These are phyloP conservation scores for Calocera viscosa DNA, from an alignment of 768 basidiomycete genomes.

Conservation along the genomic window DNA sequence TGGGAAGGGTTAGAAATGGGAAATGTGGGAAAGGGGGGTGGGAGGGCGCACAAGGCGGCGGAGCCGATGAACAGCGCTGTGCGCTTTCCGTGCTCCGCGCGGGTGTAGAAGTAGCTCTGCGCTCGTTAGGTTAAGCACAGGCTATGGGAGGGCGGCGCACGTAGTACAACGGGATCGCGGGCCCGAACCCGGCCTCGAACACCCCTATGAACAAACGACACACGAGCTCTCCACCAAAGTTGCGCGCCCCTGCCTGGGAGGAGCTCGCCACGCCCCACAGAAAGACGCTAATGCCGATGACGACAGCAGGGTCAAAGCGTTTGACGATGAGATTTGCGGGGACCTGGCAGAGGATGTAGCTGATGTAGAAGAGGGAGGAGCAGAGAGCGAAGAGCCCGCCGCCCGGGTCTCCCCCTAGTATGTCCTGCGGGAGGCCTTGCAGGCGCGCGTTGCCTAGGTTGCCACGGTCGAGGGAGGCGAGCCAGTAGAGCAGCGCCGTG, in stretches of 20 bases:
- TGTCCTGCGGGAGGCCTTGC: conserved; percentile 25
- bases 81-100: conserved; percentile 29
- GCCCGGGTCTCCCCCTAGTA: conserved; percentile 23
- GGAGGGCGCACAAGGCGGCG: conserved; percentile 20
- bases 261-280: conserved; percentile 31
- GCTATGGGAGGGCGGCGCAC: conserved; percentile 15
- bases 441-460: conserved; percentile 28
- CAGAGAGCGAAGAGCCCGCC: conserved; percentile 22
- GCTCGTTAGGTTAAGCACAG: neutral
- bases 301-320: conserved; percentile 25
- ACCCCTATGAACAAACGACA: conserved; percentile 29
- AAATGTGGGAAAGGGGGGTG: conserved; percentile 11
- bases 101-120: conserved; percentile 22
- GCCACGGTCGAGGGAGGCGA: conserved; percentile 32
- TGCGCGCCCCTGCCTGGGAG: conserved; percentile 25
- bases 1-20: neutral
- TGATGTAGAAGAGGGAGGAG: conserved; percentile 25
- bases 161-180: conserved; percentile 18
- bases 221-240: conserved; percentile 27
- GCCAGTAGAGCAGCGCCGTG: conserved; percentile 29
- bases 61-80: conserved; percentile 31
- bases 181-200: conserved; percentile 27
- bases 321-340: conserved; percentile 31
- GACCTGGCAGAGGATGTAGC: conserved; percentile 26
- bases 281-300: conserved; percentile 28